Evolutionary conservation across 345 rosid genomes (phyloP), one percentile per base, ranked within the genome.

Genomic region (Pugionium dolabratum): DNA sequence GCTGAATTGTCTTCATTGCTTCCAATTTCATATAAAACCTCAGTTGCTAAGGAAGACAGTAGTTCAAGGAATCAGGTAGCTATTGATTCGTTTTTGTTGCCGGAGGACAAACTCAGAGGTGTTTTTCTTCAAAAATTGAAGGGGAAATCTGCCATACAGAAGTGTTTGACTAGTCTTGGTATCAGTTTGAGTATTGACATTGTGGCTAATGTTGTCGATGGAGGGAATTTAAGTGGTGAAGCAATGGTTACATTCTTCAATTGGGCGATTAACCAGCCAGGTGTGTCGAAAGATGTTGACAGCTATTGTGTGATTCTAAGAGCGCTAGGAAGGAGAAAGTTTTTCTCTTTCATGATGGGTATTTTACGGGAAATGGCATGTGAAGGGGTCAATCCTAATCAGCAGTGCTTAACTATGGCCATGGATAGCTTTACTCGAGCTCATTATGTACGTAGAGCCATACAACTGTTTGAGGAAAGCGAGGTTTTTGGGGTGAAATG

Each of bases 71-170:
- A 79, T 9, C 59, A 26, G 33, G 31, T 47, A 63, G 71, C 72
- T 0, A 57, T 78, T 9, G 93, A 87, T 67, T 70, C 62, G 6
- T 85, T 75, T 76, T 58, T 93, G 46, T 76, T 65, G 27, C 90
- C 97, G 0, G 97, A 86, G 42, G 97, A 93, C 54, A 83, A 77
- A 75, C 60, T 90, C 37, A 80, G 94, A 74, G 96, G 98, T n/a
- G 87, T 89, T 51, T 90, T 93, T 78, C 85, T 87, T 60, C 97
- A 86, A 57, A 93, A 84, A 40, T 28, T 85, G 69, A 83, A 58
- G 11, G 87, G 97, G 0, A 80, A 64, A 72, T 67, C 71, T 32
- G 91, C 87, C 2, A 49, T 81, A 47, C 84, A 82, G 29, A 62
- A 58, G 39, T 84, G 87, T 51, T 74, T 93, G 63, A 65, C 62